Conservation (phyloP, 2,329 filamentous ascomycete genomes). For the Epichloe gansuensis region DNA sequence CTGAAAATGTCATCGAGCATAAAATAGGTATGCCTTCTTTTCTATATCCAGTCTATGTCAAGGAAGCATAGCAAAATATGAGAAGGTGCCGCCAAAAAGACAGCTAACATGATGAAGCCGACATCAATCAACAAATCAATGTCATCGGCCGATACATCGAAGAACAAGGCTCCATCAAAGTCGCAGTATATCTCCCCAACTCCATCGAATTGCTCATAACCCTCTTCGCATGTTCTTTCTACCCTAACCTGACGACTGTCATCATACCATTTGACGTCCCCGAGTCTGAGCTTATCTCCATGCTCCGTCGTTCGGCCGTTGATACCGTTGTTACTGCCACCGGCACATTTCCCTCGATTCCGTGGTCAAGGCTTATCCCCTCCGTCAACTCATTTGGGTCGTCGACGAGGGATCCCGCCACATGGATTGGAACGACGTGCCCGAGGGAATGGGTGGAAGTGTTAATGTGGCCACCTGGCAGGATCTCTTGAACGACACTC, state of each 20-base stretch:
- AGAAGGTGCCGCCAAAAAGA: not conserved
- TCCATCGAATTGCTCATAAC: slow-evolving; percentile 75
- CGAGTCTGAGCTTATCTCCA: slow-evolving; percentile 53
- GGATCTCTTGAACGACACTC: slow-evolving; percentile 65
- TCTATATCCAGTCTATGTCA: not conserved
- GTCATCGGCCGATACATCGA: slow-evolving; percentile 69
- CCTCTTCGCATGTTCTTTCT: slow-evolving; percentile 83
- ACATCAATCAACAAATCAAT: slow-evolving; percentile 76
- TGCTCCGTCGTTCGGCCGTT: slow-evolving; percentile 61
- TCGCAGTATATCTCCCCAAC: slow-evolving; percentile 87
- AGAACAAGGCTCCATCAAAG: slow-evolving; percentile 58
- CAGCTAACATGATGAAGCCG: slow-evolving; percentile 29
- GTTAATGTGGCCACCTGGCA: slow-evolving; percentile 88
- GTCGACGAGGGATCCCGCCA: slow-evolving; percentile 83
- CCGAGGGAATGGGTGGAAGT: slow-evolving; percentile 59
- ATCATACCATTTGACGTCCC: slow-evolving; percentile 73
- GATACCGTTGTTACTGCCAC: slow-evolving; percentile 78
- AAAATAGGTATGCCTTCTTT: slow-evolving; percentile 34
- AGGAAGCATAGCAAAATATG: not conserved
- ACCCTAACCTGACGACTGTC: slow-evolving; percentile 65
- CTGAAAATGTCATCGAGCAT: slow-evolving; percentile 62
- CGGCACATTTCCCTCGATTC: slow-evolving; percentile 69
- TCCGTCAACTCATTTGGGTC: slow-evolving; percentile 81
- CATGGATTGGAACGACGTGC: slow-evolving; percentile 89
- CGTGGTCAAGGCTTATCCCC: slow-evolving; percentile 55